Evolutionary conservation across 2,329 filamentous ascomycete genomes (phyloP).

Genomic region (Penicillium sp.): DNA sequence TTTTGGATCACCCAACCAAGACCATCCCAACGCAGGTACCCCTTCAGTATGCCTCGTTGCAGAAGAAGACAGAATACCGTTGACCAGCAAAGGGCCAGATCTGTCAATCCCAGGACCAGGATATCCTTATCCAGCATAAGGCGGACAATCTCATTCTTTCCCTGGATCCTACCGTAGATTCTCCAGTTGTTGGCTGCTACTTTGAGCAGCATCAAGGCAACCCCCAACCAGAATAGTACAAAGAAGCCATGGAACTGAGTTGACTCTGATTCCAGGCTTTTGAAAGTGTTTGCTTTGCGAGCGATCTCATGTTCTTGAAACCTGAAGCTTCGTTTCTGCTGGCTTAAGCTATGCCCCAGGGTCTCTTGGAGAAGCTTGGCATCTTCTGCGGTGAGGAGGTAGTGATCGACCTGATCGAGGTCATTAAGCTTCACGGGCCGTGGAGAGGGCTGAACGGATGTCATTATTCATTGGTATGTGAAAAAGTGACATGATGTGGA

Average conservation of each 20-base stretch:
- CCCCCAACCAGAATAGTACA: constrained; percentile 68
- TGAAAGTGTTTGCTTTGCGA: constrained; percentile 70
- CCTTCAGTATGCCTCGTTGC: constrained; percentile 61
- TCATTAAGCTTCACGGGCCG: constrained; percentile 50
- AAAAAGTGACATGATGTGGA: background rate
- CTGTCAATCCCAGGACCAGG: constrained; percentile 57
- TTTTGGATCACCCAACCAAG: constrained; percentile 74
- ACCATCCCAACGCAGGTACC: constrained; percentile 67
- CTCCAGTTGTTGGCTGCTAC: constrained; percentile 69
- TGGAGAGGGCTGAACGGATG: constrained; percentile 1
- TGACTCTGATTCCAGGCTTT: constrained; percentile 64
- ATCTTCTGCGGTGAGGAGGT: constrained; percentile 53
- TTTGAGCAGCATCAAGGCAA: constrained; percentile 66
- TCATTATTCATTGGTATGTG: background rate
- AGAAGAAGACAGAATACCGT: constrained; percentile 67
- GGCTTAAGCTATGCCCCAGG: constrained; percentile 45
- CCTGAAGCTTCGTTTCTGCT: constrained; percentile 37
- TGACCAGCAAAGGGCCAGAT: constrained; percentile 67
- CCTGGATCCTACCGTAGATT: constrained; percentile 67
- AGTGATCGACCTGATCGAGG: constrained; percentile 43
- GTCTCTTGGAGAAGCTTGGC: constrained; percentile 49
- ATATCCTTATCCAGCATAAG: constrained; percentile 64
- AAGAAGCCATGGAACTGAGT: constrained; percentile 80
- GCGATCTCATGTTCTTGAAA: constrained; percentile 68
- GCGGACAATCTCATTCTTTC: constrained; percentile 70